These are phyloP conservation scores for Magnaporthales sp. DNA, from an alignment of 2,329 filamentous ascomycete genomes.

Conservation along the genomic window DNA sequence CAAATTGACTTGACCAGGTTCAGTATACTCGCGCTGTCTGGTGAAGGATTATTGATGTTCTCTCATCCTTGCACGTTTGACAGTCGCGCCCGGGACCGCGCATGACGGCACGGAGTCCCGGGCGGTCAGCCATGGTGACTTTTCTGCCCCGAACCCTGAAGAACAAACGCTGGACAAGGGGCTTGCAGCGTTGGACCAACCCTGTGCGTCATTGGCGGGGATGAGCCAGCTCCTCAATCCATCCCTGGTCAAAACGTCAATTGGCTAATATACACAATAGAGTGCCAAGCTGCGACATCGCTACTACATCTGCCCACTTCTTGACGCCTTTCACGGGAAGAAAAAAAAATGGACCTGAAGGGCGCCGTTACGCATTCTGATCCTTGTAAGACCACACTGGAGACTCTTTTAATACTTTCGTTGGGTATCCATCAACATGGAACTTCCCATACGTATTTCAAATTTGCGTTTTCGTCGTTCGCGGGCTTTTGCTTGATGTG, in stretches of 20 bases:
- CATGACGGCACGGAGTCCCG: not conserved
- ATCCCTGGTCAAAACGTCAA: not conserved
- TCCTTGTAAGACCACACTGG: conserved; percentile 6
- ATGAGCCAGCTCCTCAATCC: not conserved
- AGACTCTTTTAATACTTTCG: not conserved
- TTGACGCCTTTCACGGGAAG: not conserved
- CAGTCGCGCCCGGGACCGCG: not conserved
- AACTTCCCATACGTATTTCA: not conserved
- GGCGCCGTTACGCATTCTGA: not conserved
- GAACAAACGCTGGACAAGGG: not conserved
- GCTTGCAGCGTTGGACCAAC: too few species aligned
- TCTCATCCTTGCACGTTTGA: not conserved
- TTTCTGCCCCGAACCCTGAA: not conserved
- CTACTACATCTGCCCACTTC: not conserved
- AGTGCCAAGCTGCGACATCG: not conserved
- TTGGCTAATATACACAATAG: too few species aligned
- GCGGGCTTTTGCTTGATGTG: not conserved
- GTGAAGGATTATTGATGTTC: not conserved
- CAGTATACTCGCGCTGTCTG: not conserved
- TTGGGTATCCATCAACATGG: not conserved
- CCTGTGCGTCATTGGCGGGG: conserved; percentile 1
- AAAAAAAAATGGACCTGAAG: conserved; percentile 7
- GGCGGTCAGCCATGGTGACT: not conserved
- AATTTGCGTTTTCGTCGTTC: not conserved
- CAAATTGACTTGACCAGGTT: not conserved